Evolutionary conservation across 306 rosid genomes (phyloP).

Genomic region (Clitoria ternatea): DNA sequence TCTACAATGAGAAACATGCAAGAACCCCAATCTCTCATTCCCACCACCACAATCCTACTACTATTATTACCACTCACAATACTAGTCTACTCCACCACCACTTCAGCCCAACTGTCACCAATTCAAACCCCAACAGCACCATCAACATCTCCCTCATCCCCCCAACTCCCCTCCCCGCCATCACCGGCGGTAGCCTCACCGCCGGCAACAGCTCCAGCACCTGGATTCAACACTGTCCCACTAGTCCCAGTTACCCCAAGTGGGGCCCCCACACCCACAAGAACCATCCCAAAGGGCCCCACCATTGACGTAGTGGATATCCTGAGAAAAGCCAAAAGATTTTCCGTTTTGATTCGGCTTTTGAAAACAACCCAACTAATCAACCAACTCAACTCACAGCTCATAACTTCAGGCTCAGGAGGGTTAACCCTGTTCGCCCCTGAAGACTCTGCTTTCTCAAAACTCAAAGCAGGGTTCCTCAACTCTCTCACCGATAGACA

Average conservation of each 20-base stretch:
- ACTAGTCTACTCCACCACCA: slow-evolving; percentile 18
- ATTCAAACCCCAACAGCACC: slow-evolving; percentile 38
- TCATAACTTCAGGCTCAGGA: slow-evolving; percentile 42
- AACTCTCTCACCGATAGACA: slow-evolving; percentile 52
- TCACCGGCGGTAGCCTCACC: slow-evolving; percentile 2
- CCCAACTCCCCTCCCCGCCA: neutral
- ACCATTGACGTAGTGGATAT: slow-evolving; percentile 37
- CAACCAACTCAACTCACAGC: slow-evolving; percentile 53
- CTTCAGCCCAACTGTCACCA: slow-evolving; percentile 37
- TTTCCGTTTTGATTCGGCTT: slow-evolving; percentile 51
- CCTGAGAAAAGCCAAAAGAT: slow-evolving; percentile 58
- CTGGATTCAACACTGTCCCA: slow-evolving; percentile 32
- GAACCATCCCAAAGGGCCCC: slow-evolving; percentile 43
- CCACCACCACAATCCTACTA: slow-evolving; percentile 28
- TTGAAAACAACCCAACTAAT: slow-evolving; percentile 47
- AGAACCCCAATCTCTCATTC: slow-evolving; percentile 20
- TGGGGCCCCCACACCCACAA: slow-evolving; percentile 38
- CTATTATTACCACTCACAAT: slow-evolving; percentile 17
- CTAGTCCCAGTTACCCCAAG: slow-evolving; percentile 33
- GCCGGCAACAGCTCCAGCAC: slow-evolving; percentile 32
- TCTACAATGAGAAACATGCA: slow-evolving; percentile 24
- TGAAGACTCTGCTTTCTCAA: slow-evolving; percentile 52
- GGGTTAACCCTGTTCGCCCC: slow-evolving; percentile 66
- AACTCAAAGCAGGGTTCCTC: slow-evolving; percentile 58
- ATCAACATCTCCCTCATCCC: slow-evolving; percentile 23